A percentile compares a stretch with the other conserved stretches of the same genome.
Conservation (phyloP, 495 filamentous ascomycete genomes). For the Daldinia decipiens region DNA sequence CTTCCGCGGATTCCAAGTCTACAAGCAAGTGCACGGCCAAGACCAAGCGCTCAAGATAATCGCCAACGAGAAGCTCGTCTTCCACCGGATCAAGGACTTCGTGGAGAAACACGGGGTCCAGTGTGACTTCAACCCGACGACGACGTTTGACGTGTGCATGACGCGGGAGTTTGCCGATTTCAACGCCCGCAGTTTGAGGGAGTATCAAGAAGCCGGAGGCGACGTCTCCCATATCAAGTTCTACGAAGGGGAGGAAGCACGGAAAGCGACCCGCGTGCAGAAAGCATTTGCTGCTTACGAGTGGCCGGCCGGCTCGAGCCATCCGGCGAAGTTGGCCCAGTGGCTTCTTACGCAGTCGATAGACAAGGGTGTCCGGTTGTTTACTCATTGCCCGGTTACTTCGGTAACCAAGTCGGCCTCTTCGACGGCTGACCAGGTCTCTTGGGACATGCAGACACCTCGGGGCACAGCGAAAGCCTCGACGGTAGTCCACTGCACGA, state of each 20-base stretch:
- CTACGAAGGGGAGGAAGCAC: constrained; percentile 44
- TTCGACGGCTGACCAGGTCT: constrained; percentile 5
- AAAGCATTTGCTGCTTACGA: constrained; percentile 45
- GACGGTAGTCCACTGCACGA: constrained; percentile 46
- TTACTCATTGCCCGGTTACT: constrained; percentile 44
- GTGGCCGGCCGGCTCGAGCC: constrained; percentile 47
- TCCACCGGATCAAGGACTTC: constrained; percentile 40
- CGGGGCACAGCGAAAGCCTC: constrained; percentile 34
- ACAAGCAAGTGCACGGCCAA: constrained; percentile 37
- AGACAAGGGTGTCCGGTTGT: constrained; percentile 31
- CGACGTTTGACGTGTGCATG: constrained; percentile 48
- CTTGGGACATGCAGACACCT: constrained; percentile 35
- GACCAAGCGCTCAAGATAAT: constrained; percentile 48
- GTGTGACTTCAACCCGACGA: constrained; percentile 48
- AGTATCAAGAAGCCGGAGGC: constrained; percentile 43
- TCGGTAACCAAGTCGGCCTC: constrained; percentile 24
- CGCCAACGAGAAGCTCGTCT: constrained; percentile 46
- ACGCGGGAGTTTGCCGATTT: constrained; percentile 47
- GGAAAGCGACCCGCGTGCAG: constrained; percentile 34
- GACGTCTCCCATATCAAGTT: constrained; percentile 48
- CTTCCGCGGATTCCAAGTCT: constrained; percentile 48
- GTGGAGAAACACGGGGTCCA: constrained; percentile 40
- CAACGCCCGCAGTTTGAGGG: constrained; percentile 42
- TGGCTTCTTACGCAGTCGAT: constrained; percentile 43
- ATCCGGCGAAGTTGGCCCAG: constrained; percentile 46